Evolutionary conservation across 163 green algal genomes (phyloP).

Genomic region (Trebouxiophyceae sp.): DNA sequence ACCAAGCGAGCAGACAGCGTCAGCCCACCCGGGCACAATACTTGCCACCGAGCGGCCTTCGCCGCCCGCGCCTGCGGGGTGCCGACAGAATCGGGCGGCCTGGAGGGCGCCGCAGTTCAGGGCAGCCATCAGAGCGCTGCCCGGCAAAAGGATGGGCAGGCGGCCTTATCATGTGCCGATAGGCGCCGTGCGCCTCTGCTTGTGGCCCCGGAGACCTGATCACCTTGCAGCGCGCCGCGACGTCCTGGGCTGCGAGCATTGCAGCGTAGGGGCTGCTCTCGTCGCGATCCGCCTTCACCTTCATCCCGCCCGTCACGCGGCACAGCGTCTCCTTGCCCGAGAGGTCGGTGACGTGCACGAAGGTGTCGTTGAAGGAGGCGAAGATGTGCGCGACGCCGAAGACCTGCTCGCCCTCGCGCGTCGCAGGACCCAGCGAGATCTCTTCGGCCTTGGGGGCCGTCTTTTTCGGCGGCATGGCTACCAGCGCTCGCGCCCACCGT

Average conservation of each 20-base stretch:
- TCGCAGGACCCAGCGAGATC: constrained; percentile 70
- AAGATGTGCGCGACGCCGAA: constrained; percentile 99
- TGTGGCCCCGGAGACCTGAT: too few species aligned
- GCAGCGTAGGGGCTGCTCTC: constrained; percentile 98
- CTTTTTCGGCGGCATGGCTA: constrained; percentile 57
- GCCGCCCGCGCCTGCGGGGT: too few species aligned
- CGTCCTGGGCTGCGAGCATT: constrained; percentile 99
- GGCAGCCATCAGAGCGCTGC: too few species aligned
- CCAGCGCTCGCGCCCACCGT: too few species aligned
- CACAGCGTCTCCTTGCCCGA: constrained; percentile 97
- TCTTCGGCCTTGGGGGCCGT: constrained; percentile 52
- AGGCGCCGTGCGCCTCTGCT: too few species aligned
- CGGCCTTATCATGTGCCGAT: too few species aligned
- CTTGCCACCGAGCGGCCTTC: too few species aligned
- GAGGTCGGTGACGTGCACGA: constrained; percentile 99
- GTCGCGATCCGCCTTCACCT: constrained; percentile 99
- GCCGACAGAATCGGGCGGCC: too few species aligned
- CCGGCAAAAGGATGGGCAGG: too few species aligned
- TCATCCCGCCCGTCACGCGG: constrained; percentile 98
- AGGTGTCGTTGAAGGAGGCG: constrained; percentile 99
- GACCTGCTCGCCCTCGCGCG: constrained; percentile 93
- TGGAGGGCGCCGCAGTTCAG: too few species aligned
- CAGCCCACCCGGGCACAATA: too few species aligned
- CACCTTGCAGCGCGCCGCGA: constrained; percentile 82
- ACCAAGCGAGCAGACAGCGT: too few species aligned